Percentiles rank a stretch among this genome's conserved stretches.
Evolutionary conservation across 2,329 filamentous ascomycete genomes (phyloP).

Genomic region (Microsporum canis): DNA sequence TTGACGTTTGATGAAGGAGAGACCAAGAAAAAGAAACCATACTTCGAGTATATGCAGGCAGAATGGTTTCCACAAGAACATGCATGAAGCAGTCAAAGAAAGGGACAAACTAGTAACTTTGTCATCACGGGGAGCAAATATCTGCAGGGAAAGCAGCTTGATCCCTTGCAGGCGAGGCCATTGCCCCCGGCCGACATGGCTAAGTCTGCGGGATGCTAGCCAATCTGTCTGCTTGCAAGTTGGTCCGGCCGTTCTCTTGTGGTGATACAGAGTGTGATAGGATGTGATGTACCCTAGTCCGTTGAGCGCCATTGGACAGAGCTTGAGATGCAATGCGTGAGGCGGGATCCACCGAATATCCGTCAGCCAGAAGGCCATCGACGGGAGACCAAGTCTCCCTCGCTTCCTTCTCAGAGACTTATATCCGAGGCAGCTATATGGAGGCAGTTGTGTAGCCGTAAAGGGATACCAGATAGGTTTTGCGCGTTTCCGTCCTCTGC

Average conservation of each 20-base stretch:
- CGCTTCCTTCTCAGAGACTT: background rate
- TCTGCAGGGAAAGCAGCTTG: background rate
- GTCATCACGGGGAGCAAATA: background rate
- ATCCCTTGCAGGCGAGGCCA: background rate
- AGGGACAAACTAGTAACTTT: background rate
- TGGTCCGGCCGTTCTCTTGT: background rate
- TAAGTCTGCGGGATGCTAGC: background rate
- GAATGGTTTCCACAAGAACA: background rate
- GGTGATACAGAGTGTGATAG: conserved; percentile 3
- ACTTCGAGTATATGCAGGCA: background rate
- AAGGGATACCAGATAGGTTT: no score
- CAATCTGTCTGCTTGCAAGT: background rate
- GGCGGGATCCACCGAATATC: background rate
- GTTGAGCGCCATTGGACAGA: conserved; percentile 2
- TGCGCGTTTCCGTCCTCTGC: no score
- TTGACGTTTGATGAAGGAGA: background rate
- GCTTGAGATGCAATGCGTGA: background rate
- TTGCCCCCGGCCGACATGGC: background rate
- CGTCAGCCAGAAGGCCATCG: background rate
- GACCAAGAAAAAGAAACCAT: background rate
- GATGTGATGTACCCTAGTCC: background rate
- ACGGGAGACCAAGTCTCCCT: background rate
- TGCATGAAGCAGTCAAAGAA: conserved; percentile 1
- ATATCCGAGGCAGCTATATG: background rate
- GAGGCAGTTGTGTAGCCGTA: no score